Evolutionary conservation across 78 protist species (phyloP).

Genomic region (Dictyostelium capitatum): DNA sequence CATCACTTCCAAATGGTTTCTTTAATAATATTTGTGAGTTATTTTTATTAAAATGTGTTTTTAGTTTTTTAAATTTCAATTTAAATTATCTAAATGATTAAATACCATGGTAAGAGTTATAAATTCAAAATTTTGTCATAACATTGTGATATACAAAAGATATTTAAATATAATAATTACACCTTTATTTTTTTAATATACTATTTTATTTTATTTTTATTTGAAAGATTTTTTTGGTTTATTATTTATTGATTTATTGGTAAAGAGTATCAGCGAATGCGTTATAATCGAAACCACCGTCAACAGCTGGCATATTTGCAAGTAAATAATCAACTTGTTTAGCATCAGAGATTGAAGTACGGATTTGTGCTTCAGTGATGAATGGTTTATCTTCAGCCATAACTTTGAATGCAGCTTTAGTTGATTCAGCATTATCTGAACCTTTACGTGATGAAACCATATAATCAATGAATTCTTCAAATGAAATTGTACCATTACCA

Average conservation of each 20-base stretch:
- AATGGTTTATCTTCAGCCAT: conserved; percentile 80
- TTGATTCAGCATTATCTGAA: conserved; percentile 54
- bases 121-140: too few species aligned
- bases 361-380: conserved; percentile 82
- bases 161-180: not conserved
- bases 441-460: conserved; percentile 53
- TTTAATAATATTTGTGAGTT: too few species aligned
- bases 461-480: conserved; percentile 78
- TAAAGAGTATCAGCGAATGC: conserved; percentile 42
- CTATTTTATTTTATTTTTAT: not conserved
- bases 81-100: too few species aligned
- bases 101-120: too few species aligned
- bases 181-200: not conserved
- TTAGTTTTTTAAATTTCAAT: too few species aligned
- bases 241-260: not conserved
- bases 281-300: conserved; percentile 58
- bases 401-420: conserved; percentile 64
- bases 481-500: conserved; percentile 58
- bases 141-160: too few species aligned
- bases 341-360: conserved; percentile 61
- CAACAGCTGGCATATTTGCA: conserved; percentile 62
- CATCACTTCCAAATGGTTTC: too few species aligned
- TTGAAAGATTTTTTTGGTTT: not conserved
- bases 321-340: conserved; percentile 72
- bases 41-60: too few species aligned